These are phyloP conservation scores for Leucaena leucocephala DNA, from an alignment of 306 rosid species.

Conservation along the genomic window DNA sequence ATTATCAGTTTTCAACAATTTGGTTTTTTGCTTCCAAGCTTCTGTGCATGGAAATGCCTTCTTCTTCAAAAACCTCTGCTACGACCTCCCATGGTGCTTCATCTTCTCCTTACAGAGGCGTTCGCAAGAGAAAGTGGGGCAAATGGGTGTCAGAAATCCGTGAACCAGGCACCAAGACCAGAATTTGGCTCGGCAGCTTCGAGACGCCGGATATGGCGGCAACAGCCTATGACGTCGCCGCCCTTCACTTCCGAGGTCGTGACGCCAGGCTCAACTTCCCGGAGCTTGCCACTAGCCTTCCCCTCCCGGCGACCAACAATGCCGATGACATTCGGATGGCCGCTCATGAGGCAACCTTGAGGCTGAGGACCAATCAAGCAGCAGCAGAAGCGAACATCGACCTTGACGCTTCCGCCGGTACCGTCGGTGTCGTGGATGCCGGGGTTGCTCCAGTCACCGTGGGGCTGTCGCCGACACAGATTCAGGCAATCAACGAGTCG, in stretches of 20 bases:
- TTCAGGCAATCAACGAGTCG: constrained; percentile 58
- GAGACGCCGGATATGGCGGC: constrained; percentile 88
- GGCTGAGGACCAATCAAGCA: constrained; percentile 33
- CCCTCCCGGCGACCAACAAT: constrained; percentile 62
- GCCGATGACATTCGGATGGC: constrained; percentile 79
- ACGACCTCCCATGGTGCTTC: constrained; percentile 46
- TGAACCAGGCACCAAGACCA: constrained; percentile 79
- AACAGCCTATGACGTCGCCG: constrained; percentile 86
- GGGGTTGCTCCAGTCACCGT: constrained; percentile 40
- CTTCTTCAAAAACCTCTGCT: constrained; percentile 18
- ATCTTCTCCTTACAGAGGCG: constrained; percentile 73
- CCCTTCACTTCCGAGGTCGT: constrained; percentile 70
- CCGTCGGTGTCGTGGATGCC: neutral
- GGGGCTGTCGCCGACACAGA: constrained; percentile 51
- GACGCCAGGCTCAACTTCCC: constrained; percentile 77
- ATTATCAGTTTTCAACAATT: neutral
- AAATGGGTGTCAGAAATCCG: constrained; percentile 98
- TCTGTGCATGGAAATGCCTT: constrained; percentile 48
- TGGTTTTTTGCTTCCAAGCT: neutral
- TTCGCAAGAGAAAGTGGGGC: constrained; percentile 97
- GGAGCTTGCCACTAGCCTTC: constrained; percentile 54
- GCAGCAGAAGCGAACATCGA: neutral
- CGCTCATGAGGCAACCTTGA: constrained; percentile 75
- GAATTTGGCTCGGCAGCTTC: constrained; percentile 92
- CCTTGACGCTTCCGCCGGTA: neutral